Evolutionary conservation across 192 early-diverging fungal genomes (phyloP), one percentile per base, ranked within the genome.

Genomic region (Lunasporangiospora selenospora): DNA sequence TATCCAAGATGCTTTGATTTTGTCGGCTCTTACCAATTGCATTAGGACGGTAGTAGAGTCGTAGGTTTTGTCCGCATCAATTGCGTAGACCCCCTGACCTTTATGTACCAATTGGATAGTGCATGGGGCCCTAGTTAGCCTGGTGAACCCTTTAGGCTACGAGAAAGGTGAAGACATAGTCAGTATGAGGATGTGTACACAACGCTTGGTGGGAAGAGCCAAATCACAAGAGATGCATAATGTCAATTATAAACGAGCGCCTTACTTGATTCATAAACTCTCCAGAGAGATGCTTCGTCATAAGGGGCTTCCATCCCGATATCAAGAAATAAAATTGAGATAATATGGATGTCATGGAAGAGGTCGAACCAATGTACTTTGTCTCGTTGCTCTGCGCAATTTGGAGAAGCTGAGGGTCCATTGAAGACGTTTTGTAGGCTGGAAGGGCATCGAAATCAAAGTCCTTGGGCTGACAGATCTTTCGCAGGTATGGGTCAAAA

Each of bases 311-410:
- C 44, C 85, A 79, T 8, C 80, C 78, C 2, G 93, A 89, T 19
- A 96, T 76, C 33, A 82, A 61, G 62, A 89, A 90, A 53, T 92
- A 93, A 44, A 93, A 65, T 18, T 96, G 90, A 3, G 92, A 85
- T 3, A 98, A 65, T 3, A 88, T 63, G 13, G 83, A 70, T 21
- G 91, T 90, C 63, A 94, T 89, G 4, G 93, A 95, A 15, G 94
- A 96, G 2, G 95, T 98, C n/a, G 94, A 96, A 15, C 93, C 89
- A 21, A 86, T 79, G 80, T 90, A 98, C 52, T 73, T 78, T 53
- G 67, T 62, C 1, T 80, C 75, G 36, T 80, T 61, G 3, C 64
- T 24, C 19, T 65, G 69, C 0, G 92, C 86, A 62, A 87, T 75
- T 0, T 71, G 56, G 18, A 80, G 65, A 30, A 92, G 62, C 13